Evolutionary conservation across 495 filamentous ascomycete species (phyloP).

Genomic region (Penicillium lagena): DNA sequence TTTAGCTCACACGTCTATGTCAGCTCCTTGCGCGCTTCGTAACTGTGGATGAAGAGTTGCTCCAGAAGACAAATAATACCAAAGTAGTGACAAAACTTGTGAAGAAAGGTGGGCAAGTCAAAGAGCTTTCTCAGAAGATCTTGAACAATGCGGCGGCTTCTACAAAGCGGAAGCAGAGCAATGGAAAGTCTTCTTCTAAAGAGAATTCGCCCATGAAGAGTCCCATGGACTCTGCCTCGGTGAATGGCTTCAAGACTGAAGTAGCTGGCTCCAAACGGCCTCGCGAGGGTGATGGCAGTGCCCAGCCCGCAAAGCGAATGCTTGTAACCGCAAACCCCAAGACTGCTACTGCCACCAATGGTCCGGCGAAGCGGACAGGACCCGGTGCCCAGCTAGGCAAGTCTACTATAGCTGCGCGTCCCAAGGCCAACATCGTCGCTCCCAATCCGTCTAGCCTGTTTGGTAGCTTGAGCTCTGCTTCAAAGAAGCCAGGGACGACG

Average conservation of each 20-base stretch:
- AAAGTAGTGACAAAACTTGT: constrained; percentile 55
- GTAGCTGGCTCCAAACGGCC: constrained; percentile 39
- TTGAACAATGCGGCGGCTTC: constrained; percentile 49
- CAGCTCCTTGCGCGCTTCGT: constrained; percentile 59
- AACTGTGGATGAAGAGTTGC: constrained; percentile 53
- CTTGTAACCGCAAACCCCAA: constrained; percentile 27
- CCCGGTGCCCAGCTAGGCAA: constrained; percentile 27
- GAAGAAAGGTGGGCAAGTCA: constrained; percentile 61
- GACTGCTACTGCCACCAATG: constrained; percentile 13
- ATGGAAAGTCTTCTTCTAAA: constrained; percentile 23
- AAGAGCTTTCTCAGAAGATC: constrained; percentile 50
- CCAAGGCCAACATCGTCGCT: constrained; percentile 42
- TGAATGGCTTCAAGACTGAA: constrained; percentile 20
- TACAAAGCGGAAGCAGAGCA: constrained; percentile 42
- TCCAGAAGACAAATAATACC: constrained; percentile 62
- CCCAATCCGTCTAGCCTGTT: constrained; percentile 56
- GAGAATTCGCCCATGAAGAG: constrained; percentile 26
- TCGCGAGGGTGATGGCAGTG: constrained; percentile 34
- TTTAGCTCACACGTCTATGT: constrained; percentile 4
- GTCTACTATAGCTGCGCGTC: constrained; percentile 26
- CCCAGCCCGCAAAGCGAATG: constrained; percentile 32
- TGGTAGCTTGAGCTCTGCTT: constrained; percentile 51
- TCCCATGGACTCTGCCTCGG: constrained; percentile 14
- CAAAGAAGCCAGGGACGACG: constrained; percentile 54
- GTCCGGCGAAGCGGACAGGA: constrained; percentile 12